Evolutionary conservation across 352 stramenopile species (phyloP), one percentile per base, ranked within the genome.

Genomic region (Globisporangium paroecandrum): DNA sequence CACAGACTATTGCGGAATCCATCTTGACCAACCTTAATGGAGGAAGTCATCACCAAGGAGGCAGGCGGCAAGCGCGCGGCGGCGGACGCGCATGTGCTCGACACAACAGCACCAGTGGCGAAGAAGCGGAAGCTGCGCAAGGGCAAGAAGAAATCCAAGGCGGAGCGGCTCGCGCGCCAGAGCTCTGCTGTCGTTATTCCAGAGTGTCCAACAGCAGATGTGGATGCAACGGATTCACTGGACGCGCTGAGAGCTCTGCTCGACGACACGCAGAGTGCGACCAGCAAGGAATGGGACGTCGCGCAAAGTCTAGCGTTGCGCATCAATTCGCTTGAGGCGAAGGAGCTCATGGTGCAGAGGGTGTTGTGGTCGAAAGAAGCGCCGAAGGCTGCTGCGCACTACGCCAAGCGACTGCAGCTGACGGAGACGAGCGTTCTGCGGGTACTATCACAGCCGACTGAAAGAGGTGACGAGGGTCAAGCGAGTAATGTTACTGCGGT

Each of bases 371-470:
- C 69, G 8, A 77, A 74, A 18, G 38, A 76, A 36, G 76, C 72
- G n/a, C 77, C 78, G 4, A 75, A 75, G 46, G 83, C 83, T 4
- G 85, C 83, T 3, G 85, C 77, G 22, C 85, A 93, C 63, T 93
- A 93, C 73, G 77, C 81, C 25, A 80, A 83, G 64, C 83, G 85
- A 1, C 69, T 93, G 32, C 61, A 68, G 47, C 15, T 89, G 47
- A 38, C 49, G 6, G 55, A 68, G 2, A 32, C 72, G 36, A 78
- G 83, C 36, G 57, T 87, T 4, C 20, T 91, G 64, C 47, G 13
- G 20, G 57, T 66, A 1, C 59, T 75, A 15, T 22, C 32, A 24
- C 20, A 24, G 1, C 20, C 15, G 34, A 12, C 24, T 5, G n/a
- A 4, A 38, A 12, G 7, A 60, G 29, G n/a, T 13, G 29, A 27